These are phyloP conservation scores for Centaurea solstitialis DNA, from an alignment of 129 eudicot genomes.

Conservation along the genomic window DNA sequence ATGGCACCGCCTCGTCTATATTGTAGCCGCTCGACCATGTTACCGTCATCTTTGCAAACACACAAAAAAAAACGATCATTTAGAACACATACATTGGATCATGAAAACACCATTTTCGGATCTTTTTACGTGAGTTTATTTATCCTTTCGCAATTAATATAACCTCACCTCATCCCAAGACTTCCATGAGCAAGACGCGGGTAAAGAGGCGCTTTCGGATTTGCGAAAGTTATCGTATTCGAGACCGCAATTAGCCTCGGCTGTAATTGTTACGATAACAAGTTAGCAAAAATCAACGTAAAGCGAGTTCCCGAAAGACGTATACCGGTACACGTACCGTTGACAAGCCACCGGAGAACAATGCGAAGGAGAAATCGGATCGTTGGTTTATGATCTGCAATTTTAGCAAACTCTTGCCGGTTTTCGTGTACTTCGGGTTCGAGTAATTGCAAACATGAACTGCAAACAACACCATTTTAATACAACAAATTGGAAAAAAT, in stretches of 20 bases:
- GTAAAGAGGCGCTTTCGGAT: constrained; percentile 78
- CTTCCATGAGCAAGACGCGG: constrained; percentile 83
- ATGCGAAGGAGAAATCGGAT: constrained; percentile 70
- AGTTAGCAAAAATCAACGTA: not conserved
- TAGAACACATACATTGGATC: not conserved
- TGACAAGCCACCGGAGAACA: constrained; percentile 72
- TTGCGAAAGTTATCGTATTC: constrained; percentile 50
- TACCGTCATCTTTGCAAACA: constrained; percentile 66
- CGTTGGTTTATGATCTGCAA: constrained; percentile 81
- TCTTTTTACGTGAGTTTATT: not conserved
- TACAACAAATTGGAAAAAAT: not conserved
- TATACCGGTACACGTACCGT: constrained; percentile 35
- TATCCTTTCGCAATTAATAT: not conserved
- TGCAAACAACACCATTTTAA: constrained; percentile 13
- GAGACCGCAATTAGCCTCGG: constrained; percentile 68
- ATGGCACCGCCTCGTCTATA: constrained; percentile 64
- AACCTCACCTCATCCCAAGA: constrained; percentile 74
- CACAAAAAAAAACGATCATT: not conserved
- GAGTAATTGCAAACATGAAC: constrained; percentile 59
- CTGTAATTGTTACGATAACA: constrained; percentile 35
- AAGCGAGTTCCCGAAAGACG: not conserved
- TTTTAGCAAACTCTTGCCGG: constrained; percentile 54
- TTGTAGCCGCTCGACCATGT: constrained; percentile 93
- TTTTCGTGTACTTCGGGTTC: constrained; percentile 45
- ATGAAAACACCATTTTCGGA: not conserved